phyloP scores from a whole-genome alignment of 2,329 filamentous ascomycete species.

The Exophiala xenobiotica region DNA sequence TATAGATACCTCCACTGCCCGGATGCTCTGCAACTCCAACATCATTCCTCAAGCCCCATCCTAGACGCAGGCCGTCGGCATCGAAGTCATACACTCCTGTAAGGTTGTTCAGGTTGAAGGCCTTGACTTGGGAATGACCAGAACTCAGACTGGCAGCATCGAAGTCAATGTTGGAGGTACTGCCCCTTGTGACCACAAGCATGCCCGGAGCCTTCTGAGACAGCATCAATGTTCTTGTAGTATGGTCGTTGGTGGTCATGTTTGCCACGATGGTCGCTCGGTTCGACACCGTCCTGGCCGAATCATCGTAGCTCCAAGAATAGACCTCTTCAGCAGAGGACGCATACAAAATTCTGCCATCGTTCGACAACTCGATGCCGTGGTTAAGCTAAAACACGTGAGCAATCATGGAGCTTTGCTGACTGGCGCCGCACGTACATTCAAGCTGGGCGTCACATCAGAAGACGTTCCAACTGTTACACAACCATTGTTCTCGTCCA shows the following conservation, averaged over 20 bases:
- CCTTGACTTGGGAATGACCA: constrained; percentile 67
- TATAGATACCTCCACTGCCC: constrained; percentile 49
- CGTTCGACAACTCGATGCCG: constrained; percentile 50
- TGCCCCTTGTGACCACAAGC: constrained; percentile 67
- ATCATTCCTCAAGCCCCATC: constrained; percentile 72
- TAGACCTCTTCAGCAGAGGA: constrained; percentile 61
- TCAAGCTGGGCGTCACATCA: constrained; percentile 20
- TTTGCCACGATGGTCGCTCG: constrained; percentile 57
- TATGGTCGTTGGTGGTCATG: constrained; percentile 63
- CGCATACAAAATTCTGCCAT: constrained; percentile 53
- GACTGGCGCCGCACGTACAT: constrained; percentile 18
- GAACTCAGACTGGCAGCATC: constrained; percentile 51
- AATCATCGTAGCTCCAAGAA: constrained; percentile 65
- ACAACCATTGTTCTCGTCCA: constrained; percentile 39
- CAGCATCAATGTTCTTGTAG: constrained; percentile 65
- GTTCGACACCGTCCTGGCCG: constrained; percentile 47
- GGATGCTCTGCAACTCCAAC: constrained; percentile 63
- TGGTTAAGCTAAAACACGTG: constrained; percentile 44
- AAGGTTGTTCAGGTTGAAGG: constrained; percentile 53
- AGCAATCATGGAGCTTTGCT: neutral
- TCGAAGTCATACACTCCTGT: constrained; percentile 48
- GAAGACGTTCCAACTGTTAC: constrained; percentile 27
- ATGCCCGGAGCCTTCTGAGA: constrained; percentile 55
- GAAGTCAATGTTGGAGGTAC: constrained; percentile 61
- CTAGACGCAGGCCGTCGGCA: constrained; percentile 51